phyloP scores from a whole-genome alignment of 1,284 basidiomycete genomes.

The Phylloporus gajari region DNA sequence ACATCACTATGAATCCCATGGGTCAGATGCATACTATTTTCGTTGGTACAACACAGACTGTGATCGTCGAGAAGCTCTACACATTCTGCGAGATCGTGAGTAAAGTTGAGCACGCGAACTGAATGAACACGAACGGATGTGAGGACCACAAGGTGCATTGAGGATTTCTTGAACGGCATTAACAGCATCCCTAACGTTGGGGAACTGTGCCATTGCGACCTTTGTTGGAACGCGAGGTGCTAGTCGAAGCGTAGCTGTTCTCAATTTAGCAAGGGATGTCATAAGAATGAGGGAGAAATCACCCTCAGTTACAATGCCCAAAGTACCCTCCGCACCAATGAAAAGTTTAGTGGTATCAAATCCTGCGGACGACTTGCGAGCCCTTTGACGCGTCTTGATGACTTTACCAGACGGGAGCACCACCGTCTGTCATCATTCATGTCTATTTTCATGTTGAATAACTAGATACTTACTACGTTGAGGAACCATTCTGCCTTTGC shows the following conservation, averaged over 20 bases:
- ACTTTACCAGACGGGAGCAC: conserved; percentile 83
- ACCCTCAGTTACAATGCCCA: conserved; percentile 85
- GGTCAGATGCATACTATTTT: conserved; percentile 4
- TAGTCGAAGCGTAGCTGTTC: conserved; percentile 78
- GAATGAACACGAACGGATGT: conserved; percentile 58
- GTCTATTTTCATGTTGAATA: neutral
- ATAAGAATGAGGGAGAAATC: neutral
- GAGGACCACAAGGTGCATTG: conserved; percentile 68
- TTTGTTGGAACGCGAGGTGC: conserved; percentile 80
- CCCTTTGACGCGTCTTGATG: conserved; percentile 79
- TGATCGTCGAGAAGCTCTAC: conserved; percentile 83
- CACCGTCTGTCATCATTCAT: conserved; percentile 61
- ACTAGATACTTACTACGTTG: conserved; percentile 59
- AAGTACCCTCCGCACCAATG: conserved; percentile 84
- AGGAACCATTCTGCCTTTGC: conserved; percentile 79
- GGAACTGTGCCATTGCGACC: conserved; percentile 78
- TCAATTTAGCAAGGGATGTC: conserved; percentile 7
- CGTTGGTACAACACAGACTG: conserved; percentile 51
- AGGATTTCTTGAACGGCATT: conserved; percentile 83
- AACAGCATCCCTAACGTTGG: conserved; percentile 70
- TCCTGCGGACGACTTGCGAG: conserved; percentile 80
- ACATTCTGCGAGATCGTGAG: conserved; percentile 66
- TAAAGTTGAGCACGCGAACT: conserved; percentile 17
- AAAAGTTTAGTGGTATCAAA: conserved; percentile 85
- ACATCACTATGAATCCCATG: conserved; percentile 66